Conservation (phyloP, 2,329 filamentous ascomycete species). For the Corinectria fuckeliana region DNA sequence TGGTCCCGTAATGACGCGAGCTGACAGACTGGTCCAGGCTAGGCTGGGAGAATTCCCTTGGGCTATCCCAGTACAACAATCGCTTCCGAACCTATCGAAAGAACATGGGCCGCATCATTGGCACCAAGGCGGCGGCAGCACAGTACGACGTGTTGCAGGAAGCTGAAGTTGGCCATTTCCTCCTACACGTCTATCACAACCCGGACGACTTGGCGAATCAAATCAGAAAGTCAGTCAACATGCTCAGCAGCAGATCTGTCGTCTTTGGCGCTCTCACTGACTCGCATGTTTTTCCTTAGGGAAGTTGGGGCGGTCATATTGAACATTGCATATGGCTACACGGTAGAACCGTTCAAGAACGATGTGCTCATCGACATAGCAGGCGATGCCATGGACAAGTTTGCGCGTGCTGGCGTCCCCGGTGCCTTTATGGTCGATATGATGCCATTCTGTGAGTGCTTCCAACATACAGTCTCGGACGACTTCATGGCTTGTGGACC, state of each 20-base stretch:
- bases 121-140: slow-evolving; percentile 47
- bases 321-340: slow-evolving; percentile 32
- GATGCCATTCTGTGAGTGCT: slow-evolving; percentile 24
- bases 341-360: slow-evolving; percentile 20
- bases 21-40: slow-evolving; percentile 6
- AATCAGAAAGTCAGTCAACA: slow-evolving; percentile 46
- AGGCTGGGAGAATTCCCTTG: slow-evolving; percentile 42
- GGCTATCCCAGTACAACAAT: slow-evolving; percentile 44
- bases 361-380: slow-evolving; percentile 26
- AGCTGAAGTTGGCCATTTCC: slow-evolving; percentile 42
- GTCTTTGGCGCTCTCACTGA: background rate
- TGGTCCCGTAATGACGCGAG: background rate
- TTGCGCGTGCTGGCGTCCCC: slow-evolving; percentile 18
- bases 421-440: slow-evolving; percentile 28
- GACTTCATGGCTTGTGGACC: no score
- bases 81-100: slow-evolving; percentile 52
- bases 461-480: background rate
- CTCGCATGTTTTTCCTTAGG: background rate
- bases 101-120: slow-evolving; percentile 52
- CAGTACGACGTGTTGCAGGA: slow-evolving; percentile 52
- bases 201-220: slow-evolving; percentile 49
- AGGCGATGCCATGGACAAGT: slow-evolving; percentile 24
- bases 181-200: slow-evolving; percentile 42
- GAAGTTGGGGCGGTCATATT: slow-evolving; percentile 26
- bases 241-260: background rate